Conservation (phyloP, 1,284 basidiomycete genomes). For the Caloboletus firmus region DNA sequence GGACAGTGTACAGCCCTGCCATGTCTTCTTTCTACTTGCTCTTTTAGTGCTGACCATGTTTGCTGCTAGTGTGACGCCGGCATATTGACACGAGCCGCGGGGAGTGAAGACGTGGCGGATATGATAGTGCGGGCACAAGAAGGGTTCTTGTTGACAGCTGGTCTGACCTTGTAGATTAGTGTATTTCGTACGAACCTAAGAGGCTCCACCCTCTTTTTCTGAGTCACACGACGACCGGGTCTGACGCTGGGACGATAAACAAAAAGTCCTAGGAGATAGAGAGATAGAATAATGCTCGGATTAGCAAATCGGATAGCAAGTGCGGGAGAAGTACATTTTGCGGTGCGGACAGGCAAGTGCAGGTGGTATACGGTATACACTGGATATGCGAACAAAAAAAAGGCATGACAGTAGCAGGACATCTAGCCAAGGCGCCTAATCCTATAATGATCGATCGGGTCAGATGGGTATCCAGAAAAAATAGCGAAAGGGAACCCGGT, state of each 20-base stretch:
- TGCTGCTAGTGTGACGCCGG: neutral
- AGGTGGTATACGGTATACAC: constrained; percentile 28
- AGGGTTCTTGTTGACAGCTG: neutral
- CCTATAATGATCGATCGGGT: neutral
- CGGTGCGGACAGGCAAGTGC: constrained; percentile 10
- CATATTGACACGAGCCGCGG: neutral
- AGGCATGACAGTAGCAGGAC: neutral
- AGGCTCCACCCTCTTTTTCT: neutral
- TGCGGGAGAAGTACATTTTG: constrained; percentile 26
- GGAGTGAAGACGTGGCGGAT: too few relatives aligned
- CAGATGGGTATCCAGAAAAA: constrained; percentile 14
- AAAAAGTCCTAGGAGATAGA: neutral
- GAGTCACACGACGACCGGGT: constrained; percentile 7
- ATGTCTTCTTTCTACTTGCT: neutral
- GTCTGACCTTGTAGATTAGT: neutral
- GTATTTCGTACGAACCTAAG: constrained; percentile 18
- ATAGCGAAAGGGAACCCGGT: neutral
- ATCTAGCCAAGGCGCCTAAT: constrained; percentile 1
- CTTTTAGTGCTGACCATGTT: neutral
- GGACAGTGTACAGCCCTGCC: neutral
- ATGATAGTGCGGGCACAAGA: neutral
- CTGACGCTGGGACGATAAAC: neutral
- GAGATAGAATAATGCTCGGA: neutral
- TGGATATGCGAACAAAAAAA: constrained; percentile 8
- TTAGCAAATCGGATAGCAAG: constrained; percentile 18